A percentile compares a stretch with the other conserved stretches of the same genome.
These are phyloP conservation scores for Fragaria nilgerrensis DNA, from an alignment of 306 rosid species.

Conservation along the genomic window DNA sequence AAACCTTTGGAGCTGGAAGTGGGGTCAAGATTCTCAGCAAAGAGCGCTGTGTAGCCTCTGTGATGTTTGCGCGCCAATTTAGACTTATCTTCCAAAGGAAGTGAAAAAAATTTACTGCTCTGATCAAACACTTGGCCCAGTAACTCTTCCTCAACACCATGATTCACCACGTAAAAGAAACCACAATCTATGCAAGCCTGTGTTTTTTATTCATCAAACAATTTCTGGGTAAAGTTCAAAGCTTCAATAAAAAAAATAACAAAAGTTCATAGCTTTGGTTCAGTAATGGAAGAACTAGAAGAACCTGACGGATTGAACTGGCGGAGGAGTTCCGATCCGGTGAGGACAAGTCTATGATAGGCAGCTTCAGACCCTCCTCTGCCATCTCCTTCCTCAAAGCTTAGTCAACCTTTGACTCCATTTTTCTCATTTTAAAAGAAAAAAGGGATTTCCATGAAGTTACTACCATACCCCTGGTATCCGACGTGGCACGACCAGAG, in stretches of 20 bases:
- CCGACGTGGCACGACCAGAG: background rate
- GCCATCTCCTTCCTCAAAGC: constrained; percentile 23
- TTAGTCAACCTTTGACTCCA: too few species aligned
- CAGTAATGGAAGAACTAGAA: background rate
- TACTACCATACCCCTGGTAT: background rate
- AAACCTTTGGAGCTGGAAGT: constrained; percentile 53
- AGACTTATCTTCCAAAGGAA: constrained; percentile 56
- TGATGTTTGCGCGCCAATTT: constrained; percentile 49
- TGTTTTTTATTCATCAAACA: background rate
- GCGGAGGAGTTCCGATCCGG: constrained; percentile 54
- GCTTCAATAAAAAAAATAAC: background rate
- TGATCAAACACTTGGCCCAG: constrained; percentile 37
- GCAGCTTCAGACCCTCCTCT: constrained; percentile 41
- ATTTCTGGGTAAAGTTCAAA: background rate
- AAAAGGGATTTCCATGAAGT: background rate
- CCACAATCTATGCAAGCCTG: constrained; percentile 77
- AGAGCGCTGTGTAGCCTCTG: constrained; percentile 76
- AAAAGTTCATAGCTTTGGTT: background rate
- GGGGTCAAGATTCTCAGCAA: constrained; percentile 60
- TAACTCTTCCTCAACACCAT: constrained; percentile 59
- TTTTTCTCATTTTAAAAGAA: background rate
- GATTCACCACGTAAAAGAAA: constrained; percentile 83
- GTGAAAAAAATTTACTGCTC: constrained; percentile 59
- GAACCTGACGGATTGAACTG: constrained; percentile 58
- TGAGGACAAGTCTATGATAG: constrained; percentile 64